Evolutionary conservation across 306 rosid species (phyloP).

Genomic region (Cercis canadensis): DNA sequence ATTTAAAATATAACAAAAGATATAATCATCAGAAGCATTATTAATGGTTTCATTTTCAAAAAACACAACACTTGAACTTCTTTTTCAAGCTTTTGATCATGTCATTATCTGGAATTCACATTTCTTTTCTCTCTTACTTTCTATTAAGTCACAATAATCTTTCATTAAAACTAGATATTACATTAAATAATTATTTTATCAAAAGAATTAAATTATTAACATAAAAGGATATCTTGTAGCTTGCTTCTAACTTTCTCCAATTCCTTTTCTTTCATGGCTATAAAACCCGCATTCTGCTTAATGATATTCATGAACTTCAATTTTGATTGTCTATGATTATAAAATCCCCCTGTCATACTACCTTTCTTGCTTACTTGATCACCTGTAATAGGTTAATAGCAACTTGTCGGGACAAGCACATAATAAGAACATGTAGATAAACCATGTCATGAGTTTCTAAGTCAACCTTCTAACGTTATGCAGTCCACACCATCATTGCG

Average conservation of each 20-base stretch:
- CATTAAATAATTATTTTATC: conserved; percentile 6
- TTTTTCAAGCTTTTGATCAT: not conserved
- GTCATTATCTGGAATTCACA: not conserved
- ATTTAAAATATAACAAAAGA: conserved; percentile 13
- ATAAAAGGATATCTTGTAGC: conserved; percentile 91
- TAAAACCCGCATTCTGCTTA: conserved; percentile 56
- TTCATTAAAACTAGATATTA: not conserved
- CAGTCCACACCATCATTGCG: conserved; percentile 89
- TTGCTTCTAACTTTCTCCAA: conserved; percentile 63
- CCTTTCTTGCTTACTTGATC: conserved; percentile 99
- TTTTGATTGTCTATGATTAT: conserved; percentile 90
- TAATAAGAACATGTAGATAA: conserved; percentile 22
- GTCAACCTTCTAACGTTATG: conserved; percentile 91
- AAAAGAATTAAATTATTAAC: conserved; percentile 1
- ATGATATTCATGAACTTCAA: conserved; percentile 84
- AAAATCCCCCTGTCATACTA: conserved; percentile 98
- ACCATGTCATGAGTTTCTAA: conserved; percentile 23
- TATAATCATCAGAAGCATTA: not conserved
- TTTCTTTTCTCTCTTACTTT: conserved; percentile 17
- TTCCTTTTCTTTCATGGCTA: conserved; percentile 62
- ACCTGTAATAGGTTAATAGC: conserved; percentile 54
- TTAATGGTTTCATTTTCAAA: not conserved
- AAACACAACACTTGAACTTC: not conserved
- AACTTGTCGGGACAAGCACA: conserved; percentile 41
- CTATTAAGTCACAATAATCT: not conserved